Base-by-base conservation (phyloP, 768 basidiomycete genomes). In the Holtermanniella nyarrowii region DNA sequence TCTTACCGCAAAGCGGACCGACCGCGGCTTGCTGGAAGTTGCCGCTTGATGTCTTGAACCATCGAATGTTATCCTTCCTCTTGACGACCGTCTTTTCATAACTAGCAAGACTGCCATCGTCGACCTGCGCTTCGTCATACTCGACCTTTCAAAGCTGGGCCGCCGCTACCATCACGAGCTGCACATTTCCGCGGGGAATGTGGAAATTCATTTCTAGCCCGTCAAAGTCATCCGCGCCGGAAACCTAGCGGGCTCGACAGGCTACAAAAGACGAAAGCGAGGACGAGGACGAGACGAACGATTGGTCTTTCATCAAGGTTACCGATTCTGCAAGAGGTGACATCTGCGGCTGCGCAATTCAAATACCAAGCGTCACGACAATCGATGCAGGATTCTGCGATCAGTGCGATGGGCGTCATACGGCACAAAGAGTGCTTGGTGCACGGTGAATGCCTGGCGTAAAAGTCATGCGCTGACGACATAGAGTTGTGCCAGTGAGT, bases 141-240 rank as follows among this genome's bases (percentile, higher is more conserved):
- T 99, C 46, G 82, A 88, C 56, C 89, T 96, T 65, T 79, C 82
- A 1, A 81, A 81, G 1, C 79, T 95, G 0, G 73, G 73, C 12
- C 59, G 70, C 11, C 53, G 68, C 24, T 72, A 62, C 46, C 97
- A 97, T 70, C 93, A 99, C 73, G 88, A 91, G 56, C 85, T 89
- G 46, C 93, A 99, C 73, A 97, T 75, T 99, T 96, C 77, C 97
- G 93, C 68, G 81, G 88, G 2, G 90, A 95, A 68, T 99, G 93
- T 64, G 93, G 93, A 4, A 90, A 96, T 66, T 91, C 93, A 0
- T 99, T 99, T 76, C 77, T 97, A 24, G 77, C 5, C 86, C 78
- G 53, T 77, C 65, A 12, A 62, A 69, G 50, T 72, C 73, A 10
- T 72, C 63, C 0, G 64, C 70, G 2, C 62, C 70, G 2, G 70